phyloP scores from a whole-genome alignment of 2,329 filamentous ascomycete species.

The Corinectria fuckeliana region DNA sequence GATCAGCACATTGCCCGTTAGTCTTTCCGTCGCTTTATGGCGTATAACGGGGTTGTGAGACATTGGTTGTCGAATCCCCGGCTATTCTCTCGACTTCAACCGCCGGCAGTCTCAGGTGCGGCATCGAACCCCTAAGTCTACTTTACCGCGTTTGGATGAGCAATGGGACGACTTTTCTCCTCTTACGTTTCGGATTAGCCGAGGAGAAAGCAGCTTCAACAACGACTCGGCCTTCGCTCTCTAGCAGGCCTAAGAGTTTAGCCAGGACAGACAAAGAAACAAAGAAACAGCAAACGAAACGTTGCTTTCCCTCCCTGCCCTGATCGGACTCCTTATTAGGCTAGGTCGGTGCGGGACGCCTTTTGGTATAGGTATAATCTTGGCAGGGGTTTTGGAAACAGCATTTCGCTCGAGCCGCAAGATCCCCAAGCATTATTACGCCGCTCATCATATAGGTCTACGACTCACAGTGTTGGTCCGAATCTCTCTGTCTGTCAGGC shows the following conservation, averaged over 20 bases:
- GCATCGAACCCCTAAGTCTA: conserved; percentile 12
- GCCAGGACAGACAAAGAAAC: conserved; percentile 31
- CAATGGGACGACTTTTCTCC: conserved; percentile 25
- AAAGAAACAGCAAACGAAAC: conserved; percentile 39
- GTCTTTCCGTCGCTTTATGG: not conserved
- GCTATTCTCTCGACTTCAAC: conserved; percentile 16
- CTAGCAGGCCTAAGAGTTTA: not conserved
- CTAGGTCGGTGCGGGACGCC: conserved; percentile 26
- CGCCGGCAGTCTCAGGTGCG: conserved; percentile 27
- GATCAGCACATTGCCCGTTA: conserved; percentile 11
- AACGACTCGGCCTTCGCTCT: conserved; percentile 1
- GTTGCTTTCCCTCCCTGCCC: conserved; percentile 29
- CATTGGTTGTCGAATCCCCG: not conserved
- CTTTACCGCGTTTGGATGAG: conserved; percentile 19
- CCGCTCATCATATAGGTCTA: conserved; percentile 21
- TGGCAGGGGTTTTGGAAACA: conserved; percentile 17
- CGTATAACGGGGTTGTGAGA: conserved; percentile 2
- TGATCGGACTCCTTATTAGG: conserved; percentile 30
- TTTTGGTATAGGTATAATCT: conserved; percentile 22
- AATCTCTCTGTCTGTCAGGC: conserved; percentile 28
- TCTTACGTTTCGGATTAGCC: conserved; percentile 24
- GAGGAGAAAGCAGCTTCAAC: conserved; percentile 13
- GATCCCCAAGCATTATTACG: conserved; percentile 23
- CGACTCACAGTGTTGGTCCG: conserved; percentile 20
- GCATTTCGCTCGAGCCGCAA: conserved; percentile 12